Conservation (phyloP, 257 asterid species). For the Eucommia ulmoides region DNA sequence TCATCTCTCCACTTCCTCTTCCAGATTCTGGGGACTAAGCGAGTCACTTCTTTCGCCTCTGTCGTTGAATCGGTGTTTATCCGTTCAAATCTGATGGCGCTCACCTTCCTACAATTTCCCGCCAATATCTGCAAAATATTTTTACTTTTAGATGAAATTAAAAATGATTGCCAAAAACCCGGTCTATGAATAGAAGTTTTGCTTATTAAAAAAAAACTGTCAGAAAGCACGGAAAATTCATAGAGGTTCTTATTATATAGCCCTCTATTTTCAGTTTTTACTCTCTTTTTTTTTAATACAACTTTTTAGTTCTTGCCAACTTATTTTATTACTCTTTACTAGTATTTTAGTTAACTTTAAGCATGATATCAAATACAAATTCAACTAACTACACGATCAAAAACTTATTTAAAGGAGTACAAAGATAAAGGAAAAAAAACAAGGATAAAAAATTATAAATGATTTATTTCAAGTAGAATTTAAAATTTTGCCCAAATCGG, state of each 20-base stretch:
- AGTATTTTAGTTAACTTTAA: not conserved
- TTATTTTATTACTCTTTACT: too few relatives aligned
- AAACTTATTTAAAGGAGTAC: not conserved
- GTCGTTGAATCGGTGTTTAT: conserved; percentile 30
- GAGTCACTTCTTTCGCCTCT: conserved; percentile 37
- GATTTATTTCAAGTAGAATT: conserved; percentile 1
- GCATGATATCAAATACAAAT: too few relatives aligned
- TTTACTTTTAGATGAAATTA: conserved; percentile 2
- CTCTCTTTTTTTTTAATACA: not conserved
- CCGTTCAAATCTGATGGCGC: conserved; percentile 86
- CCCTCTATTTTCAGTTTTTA: not conserved
- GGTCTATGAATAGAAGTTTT: conserved; percentile 2
- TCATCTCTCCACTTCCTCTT: conserved; percentile 41
- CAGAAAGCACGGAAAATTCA: not conserved
- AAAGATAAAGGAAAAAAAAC: not conserved
- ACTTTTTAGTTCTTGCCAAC: not conserved
- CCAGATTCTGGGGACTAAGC: conserved; percentile 54
- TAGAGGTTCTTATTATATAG: not conserved
- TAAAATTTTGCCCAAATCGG: too few relatives aligned
- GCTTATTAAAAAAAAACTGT: not conserved
- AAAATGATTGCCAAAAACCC: too few relatives aligned
- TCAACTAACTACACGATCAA: not conserved
- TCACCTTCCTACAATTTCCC: conserved; percentile 91
- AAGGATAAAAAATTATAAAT: too few relatives aligned
- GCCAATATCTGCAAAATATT: conserved; percentile 59